Evolutionary conservation across 2,329 filamentous ascomycete species (phyloP), one percentile per base, ranked within the genome.

Genomic region (Fusarium sacchari): DNA sequence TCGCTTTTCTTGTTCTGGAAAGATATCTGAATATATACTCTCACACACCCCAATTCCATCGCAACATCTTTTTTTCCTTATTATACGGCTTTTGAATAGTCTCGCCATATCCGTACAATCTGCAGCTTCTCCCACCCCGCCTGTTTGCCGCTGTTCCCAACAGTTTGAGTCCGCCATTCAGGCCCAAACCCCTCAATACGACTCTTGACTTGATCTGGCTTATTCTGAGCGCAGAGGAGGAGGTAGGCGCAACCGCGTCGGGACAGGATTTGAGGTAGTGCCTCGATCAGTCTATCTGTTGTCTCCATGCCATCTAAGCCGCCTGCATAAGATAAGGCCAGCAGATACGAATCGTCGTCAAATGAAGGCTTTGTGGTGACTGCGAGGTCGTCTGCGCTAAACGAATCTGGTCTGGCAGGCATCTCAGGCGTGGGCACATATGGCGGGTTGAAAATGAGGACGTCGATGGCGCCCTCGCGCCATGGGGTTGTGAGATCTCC

Each of bases 61-160:
- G 37, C 65, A 60, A 43, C 62, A 42, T 64, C 43, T n/a, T 28
- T 43, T 40, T 37, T 55, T 50, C 28, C 28, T 32, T 32, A 55
- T 39, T 60, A 40, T 11, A 46, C 50, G 28, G 49, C 44, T 18
- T 32, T 69, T 37, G 34, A 57, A 66, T 62, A 65, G 43, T 86
- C 86, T 78, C 90, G 89, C 93, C 94, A 97, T 80, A 97, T 93
- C 80, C 95, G 90, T 76, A 98, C 85, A 77, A 99, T 93, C 79
- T 95, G 92, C 82, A 99, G 85, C 84, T 93, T 97, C 85, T 99
- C 96, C 95, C 96, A 97, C 1, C 96, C 96, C 36, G 93, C 96
- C 81, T 93, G 90, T 85, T 92, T 94, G 55, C 96, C 96, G 82
- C 94, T 98, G 60, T 87, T 88, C 12, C 93, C 92, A 9, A 97